Base-by-base conservation (phyloP, 352 stramenopile species). In the Aphanomyces cochlioides region DNA sequence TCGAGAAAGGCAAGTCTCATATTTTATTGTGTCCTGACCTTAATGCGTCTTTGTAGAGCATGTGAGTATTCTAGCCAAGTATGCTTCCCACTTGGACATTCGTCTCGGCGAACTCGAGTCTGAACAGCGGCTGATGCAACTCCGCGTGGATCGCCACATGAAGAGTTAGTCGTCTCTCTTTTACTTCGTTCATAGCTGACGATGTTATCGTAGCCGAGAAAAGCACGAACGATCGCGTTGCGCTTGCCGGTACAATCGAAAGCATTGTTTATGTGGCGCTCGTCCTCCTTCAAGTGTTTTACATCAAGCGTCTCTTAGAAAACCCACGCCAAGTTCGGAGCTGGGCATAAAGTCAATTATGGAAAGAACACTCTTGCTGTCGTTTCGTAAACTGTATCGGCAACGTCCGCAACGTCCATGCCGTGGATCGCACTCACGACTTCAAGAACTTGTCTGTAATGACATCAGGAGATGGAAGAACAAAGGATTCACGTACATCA, bases 1-100 rank as follows among this genome's bases (percentile, higher is more conserved):
- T 93, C 3, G 77, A 90, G 58, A 80, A 86, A 87, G 80, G 85
- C 91, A 45, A 6, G 72, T 45, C 28, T 21, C 5, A 17, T 47
- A 21, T 21, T 45, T 67, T 41, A 37, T 45, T 50, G 8, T 2
- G 28, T 73, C 37, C n/a, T 67, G 40, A 67, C 7, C 13, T 7
- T 71, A 47, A 28, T 69, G 40, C 40, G 2, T 28, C 5, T 57
- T 10, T 12, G 3, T 77, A 92, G 85, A 91, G 8, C 84, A 93
- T 63, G 83, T 93, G 72, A 93, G 82, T 58, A 77, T 90, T 17
- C 53, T 93, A 56, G 85, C 85, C 60, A 93, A 91, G 77, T 93
- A 90, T 67, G 82, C 83, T 48, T 93, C 85, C 45, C 83, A 93
- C 57, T 43, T 93, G 59, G 85, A 93, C 68, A 77, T 93, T 39